These are phyloP conservation scores for Conticribra guillardii DNA, from an alignment of 108 stramenopile genomes.

Conservation along the genomic window DNA sequence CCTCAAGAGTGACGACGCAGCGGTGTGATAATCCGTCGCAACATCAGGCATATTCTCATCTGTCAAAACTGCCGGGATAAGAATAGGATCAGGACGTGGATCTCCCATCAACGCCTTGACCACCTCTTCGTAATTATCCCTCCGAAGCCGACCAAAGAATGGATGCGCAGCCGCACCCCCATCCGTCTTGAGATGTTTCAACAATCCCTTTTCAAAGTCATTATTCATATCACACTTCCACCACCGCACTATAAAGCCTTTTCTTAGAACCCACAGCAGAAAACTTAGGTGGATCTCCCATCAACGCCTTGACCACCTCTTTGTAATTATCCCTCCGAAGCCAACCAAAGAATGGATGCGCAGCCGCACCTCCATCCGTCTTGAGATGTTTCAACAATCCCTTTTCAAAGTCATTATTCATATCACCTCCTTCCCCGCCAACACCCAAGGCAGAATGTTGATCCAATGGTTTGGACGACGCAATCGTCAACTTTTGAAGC, in stretches of 20 bases:
- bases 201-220: conserved; percentile 73
- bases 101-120: conserved; percentile 86
- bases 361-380: conserved; percentile 78
- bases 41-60: conserved; percentile 88
- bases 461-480: conserved; percentile 83
- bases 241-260: too few species aligned
- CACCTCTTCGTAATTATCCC: conserved; percentile 92
- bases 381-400: conserved; percentile 68
- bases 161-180: conserved; percentile 87
- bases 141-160: conserved; percentile 90
- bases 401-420: conserved; percentile 72
- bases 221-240: conserved; percentile 50
- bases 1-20: conserved; percentile 88
- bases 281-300: conserved; percentile 41
- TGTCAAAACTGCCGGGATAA: conserved; percentile 95
- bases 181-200: conserved; percentile 66
- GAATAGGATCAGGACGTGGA: conserved; percentile 89
- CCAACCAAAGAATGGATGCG: conserved; percentile 91
- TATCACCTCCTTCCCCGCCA: conserved; percentile 56
- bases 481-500: conserved; percentile 73
- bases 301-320: conserved; percentile 84
- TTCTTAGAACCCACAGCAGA: too few species aligned
- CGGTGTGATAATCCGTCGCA: conserved; percentile 85
- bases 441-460: conserved; percentile 57
- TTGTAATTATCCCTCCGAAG: conserved; percentile 93